Conservation (phyloP, 257 asterid species). For the Lavandula angustifolia region DNA sequence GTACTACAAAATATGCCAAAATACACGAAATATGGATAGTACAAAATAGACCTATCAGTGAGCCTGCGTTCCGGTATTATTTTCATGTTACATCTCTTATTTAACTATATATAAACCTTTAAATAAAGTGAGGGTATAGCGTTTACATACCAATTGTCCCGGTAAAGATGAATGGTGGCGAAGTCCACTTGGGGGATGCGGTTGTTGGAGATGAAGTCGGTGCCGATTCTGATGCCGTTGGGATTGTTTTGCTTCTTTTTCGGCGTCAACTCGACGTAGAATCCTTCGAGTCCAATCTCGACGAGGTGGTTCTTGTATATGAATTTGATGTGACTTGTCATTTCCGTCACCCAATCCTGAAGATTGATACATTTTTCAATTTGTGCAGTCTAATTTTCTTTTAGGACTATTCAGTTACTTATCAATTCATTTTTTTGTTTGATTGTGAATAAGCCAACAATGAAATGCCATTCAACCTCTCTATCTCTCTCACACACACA, state of each 20-base stretch:
- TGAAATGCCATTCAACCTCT: no score
- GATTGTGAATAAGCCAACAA: no score
- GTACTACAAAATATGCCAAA: no score
- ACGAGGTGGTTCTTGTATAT: constrained; percentile 54
- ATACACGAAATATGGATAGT: no score
- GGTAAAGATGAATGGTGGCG: constrained; percentile 64
- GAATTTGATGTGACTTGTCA: constrained; percentile 57
- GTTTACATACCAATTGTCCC: constrained; percentile 57
- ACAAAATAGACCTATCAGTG: no score
- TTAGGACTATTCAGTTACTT: no score
- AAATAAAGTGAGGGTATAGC: not conserved
- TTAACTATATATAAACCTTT: no score
- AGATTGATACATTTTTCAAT: not conserved
- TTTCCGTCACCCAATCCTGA: constrained; percentile 50
- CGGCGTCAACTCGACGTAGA: constrained; percentile 58
- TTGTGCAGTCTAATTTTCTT: no score
- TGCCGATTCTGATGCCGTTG: constrained; percentile 42
- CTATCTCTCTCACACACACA: no score
- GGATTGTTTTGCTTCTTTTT: constrained; percentile 54
- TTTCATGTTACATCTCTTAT: not conserved
- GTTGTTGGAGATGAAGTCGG: constrained; percentile 59
- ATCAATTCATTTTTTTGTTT: no score
- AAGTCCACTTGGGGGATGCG: constrained; percentile 49
- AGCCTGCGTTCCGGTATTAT: no score
- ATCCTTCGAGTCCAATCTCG: constrained; percentile 67